Percentiles rank a stretch among this genome's conserved stretches.
These are phyloP conservation scores for Croton setiger DNA, from an alignment of 441 rosid species.

Conservation along the genomic window DNA sequence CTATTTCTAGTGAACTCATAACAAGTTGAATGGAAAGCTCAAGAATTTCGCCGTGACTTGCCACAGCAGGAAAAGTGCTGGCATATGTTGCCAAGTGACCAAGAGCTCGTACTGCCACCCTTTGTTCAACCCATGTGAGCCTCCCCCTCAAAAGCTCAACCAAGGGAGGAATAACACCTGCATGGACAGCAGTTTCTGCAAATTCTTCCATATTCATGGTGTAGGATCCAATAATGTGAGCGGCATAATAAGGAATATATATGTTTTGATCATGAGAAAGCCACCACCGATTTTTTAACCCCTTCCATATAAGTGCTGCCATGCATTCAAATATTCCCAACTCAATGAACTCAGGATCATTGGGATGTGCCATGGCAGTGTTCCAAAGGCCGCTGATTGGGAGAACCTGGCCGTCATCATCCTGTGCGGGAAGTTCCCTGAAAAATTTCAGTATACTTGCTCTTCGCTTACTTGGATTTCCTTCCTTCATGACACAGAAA, in stretches of 20 bases:
- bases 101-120: slow-evolving; percentile 92
- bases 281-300: slow-evolving; percentile 85
- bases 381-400: slow-evolving; percentile 99
- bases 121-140: slow-evolving; percentile 94
- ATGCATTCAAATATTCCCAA: slow-evolving; percentile 95
- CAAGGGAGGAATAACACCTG: slow-evolving; percentile 78
- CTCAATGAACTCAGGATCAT: slow-evolving; percentile 91
- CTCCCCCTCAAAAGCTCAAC: slow-evolving; percentile 90
- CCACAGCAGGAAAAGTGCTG: slow-evolving; percentile 69
- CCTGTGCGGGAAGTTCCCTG: slow-evolving; percentile 91
- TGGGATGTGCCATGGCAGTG: slow-evolving; percentile 99
- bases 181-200: slow-evolving; percentile 75
- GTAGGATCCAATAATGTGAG: slow-evolving; percentile 94
- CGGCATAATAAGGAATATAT: slow-evolving; percentile 95
- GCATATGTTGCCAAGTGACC: slow-evolving; percentile 94
- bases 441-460: slow-evolving; percentile 87
- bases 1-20: slow-evolving; percentile 89
- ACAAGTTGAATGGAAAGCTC: slow-evolving; percentile 89
- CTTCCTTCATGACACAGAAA: slow-evolving; percentile 99
- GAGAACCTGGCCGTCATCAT: slow-evolving; percentile 94
- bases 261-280: slow-evolving; percentile 92
- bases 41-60: slow-evolving; percentile 79
- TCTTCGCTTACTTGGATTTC: slow-evolving; percentile 88
- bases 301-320: slow-evolving; percentile 93
- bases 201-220: slow-evolving; percentile 99